Evolutionary conservation across 139 green algal species (phyloP), one percentile per base, ranked within the genome.

Genomic region (Coelastrella sp.): DNA sequence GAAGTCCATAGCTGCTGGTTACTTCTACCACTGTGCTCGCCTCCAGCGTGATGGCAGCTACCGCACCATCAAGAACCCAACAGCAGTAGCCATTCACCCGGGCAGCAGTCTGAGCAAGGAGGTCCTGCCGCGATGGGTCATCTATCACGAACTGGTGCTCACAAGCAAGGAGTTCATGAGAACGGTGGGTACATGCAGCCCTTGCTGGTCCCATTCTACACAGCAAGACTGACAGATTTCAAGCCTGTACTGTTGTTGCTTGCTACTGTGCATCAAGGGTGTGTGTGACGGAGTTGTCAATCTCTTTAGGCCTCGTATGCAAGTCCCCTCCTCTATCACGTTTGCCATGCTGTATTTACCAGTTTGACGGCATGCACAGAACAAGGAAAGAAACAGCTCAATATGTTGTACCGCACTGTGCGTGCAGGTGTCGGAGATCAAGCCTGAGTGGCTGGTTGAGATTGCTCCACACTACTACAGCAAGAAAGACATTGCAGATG

Each of bases 81-180:
- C 64, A 75, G 23, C 97, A 3, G 98, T 99, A 86, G 92, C 98
- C 93, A 96, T 99, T 61, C 98, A 99, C 93, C 98, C 98, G 22
- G 94, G 89, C 89, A 97, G 92, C 82, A 97, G 96, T 56, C 88
- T 99, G 6, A 89, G 91, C 4, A 92, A 99, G 94, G 94, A 77
- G 17, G 83, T 88, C 16, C 97, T 99, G 89, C 95, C 98, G 5
- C 91, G 94, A 4, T 98, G 96, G 95, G 93, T 98, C 66, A 94
- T 99, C 64, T 99, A 99, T 91, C 96, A 99, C 89, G 98, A 99
- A 96, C 95, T 99, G 57, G 98, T 99, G 89, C 96, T 98, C 75
- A 99, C 98, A 8, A 97, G 90, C 92, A 99, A 99, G 93, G 97
- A 99, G 95, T 99, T 97, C 94, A 99, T 99, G 97, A 94, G 98